Evolutionary conservation across 306 rosid species (phyloP).

Genomic region (Senna tora): DNA sequence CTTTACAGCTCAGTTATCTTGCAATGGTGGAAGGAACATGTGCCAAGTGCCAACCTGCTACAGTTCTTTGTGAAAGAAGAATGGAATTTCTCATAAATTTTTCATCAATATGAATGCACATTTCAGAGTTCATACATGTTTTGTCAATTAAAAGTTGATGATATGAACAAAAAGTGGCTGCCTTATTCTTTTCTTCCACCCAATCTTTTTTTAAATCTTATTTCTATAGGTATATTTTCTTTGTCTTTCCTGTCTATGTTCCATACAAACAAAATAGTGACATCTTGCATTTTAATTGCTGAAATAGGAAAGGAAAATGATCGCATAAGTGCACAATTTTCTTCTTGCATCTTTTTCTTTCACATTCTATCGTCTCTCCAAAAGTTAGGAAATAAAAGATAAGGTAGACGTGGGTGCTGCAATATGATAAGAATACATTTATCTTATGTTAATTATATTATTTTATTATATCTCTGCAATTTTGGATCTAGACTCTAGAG

Average conservation of each 20-base stretch:
- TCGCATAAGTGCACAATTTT: constrained; percentile 15
- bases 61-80: constrained; percentile 9
- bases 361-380: not conserved
- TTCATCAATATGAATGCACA: not conserved
- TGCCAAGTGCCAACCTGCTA: constrained; percentile 1
- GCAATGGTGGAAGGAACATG: constrained; percentile 9
- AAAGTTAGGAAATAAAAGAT: constrained; percentile 1
- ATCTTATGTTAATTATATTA: not conserved
- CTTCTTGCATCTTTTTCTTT: constrained; percentile 14
- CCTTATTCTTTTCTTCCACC: not conserved
- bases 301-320: constrained; percentile 8
- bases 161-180: not conserved
- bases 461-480: not conserved
- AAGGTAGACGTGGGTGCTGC: constrained; percentile 12
- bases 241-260: constrained; percentile 25
- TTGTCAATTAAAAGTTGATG: not conserved
- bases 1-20: constrained; percentile 18
- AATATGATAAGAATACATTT: not conserved
- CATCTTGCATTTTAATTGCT: constrained; percentile 31
- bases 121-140: not conserved
- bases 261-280: constrained; percentile 2
- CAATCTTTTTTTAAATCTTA: not conserved
- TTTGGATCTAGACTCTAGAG: not conserved
- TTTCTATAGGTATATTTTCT: not conserved
- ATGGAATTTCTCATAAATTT: not conserved